A percentile compares a stretch with the other conserved stretches of the same genome.
Evolutionary conservation across 164 flowering plant genomes (phyloP).

Genomic region (Aristolochia californica): DNA sequence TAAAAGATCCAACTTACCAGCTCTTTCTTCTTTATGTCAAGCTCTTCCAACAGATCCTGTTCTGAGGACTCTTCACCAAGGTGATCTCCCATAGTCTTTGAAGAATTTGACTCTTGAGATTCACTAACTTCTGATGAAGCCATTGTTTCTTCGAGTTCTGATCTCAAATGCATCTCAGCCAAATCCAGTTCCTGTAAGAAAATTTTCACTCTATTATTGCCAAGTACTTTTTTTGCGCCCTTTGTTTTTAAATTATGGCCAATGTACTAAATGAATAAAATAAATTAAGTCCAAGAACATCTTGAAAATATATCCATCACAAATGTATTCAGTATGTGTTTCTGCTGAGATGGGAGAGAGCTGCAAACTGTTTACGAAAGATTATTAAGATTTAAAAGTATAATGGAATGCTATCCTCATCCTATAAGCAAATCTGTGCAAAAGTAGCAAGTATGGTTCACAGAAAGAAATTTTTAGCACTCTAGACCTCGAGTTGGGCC

Average conservation of each 20-base stretch:
- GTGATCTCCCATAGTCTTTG: constrained; percentile 18
- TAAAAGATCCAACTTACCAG: constrained; percentile 30
- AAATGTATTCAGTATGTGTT: no score
- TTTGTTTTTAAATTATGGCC: neutral
- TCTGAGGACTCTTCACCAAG: constrained; percentile 23
- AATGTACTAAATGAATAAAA: no score
- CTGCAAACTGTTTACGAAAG: no score
- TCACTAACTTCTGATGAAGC: constrained; percentile 18
- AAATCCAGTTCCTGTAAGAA: constrained; percentile 54
- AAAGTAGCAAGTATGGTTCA: no score
- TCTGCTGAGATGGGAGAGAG: no score
- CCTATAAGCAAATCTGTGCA: no score
- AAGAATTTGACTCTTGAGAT: constrained; percentile 19
- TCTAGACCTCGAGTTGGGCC: constrained; percentile 45
- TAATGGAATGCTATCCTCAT: no score
- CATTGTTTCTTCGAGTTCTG: constrained; percentile 39
- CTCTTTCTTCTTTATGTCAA: constrained; percentile 64
- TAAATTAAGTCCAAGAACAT: no score
- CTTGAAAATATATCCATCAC: no score
- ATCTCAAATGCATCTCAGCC: constrained; percentile 31
- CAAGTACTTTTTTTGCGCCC: neutral
- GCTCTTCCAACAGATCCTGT: constrained; percentile 29
- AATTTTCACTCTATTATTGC: neutral
- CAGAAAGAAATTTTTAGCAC: no score
- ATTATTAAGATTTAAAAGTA: no score